A percentile compares a stretch with the other conserved stretches of the same genome.
Conservation (phyloP, 1,139 yeast species). For the Yamadazyma pseudoaaseri region DNA sequence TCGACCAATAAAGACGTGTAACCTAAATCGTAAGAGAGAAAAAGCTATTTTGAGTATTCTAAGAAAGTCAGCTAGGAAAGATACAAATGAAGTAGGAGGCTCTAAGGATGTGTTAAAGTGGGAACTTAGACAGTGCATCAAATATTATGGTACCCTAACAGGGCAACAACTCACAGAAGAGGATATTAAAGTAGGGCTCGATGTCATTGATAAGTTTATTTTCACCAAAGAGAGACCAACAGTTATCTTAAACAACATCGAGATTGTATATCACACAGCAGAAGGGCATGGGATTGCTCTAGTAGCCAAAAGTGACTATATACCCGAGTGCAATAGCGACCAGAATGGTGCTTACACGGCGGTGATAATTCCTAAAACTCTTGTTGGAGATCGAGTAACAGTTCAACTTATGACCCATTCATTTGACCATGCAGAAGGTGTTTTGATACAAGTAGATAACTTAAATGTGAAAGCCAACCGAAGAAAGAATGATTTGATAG, state of each 20-base stretch:
- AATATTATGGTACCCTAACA: slow-evolving; percentile 8
- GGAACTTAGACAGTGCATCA: slow-evolving; percentile 28
- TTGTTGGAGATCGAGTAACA: slow-evolving; percentile 37
- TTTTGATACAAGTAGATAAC: slow-evolving; percentile 20
- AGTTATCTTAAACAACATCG: slow-evolving; percentile 20
- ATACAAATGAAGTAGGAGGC: slow-evolving; percentile 28
- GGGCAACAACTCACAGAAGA: slow-evolving; percentile 11
- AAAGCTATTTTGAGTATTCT: slow-evolving; percentile 1
- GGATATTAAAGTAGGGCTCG: slow-evolving; percentile 23
- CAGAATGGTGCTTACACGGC: slow-evolving; percentile 22
- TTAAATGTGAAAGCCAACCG: slow-evolving; percentile 10
- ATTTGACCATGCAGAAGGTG: slow-evolving; percentile 30
- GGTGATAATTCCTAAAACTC: slow-evolving; percentile 37
- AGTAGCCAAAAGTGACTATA: slow-evolving; percentile 25
- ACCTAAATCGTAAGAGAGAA: neutral
- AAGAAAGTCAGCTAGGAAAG: slow-evolving; percentile 22
- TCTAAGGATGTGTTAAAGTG: slow-evolving; percentile 19
- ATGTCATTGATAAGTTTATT: slow-evolving; percentile 26
- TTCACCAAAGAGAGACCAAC: slow-evolving; percentile 22
- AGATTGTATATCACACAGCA: slow-evolving; percentile 27
- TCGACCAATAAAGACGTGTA: too few species aligned
- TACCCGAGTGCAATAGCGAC: slow-evolving; percentile 8
- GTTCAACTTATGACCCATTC: slow-evolving; percentile 31
- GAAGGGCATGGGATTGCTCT: slow-evolving; percentile 43
- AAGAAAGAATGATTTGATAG: slow-evolving; percentile 28